Evolutionary conservation across 2,329 filamentous ascomycete species (phyloP).

Genomic region (Fusarium fujikuroi): DNA sequence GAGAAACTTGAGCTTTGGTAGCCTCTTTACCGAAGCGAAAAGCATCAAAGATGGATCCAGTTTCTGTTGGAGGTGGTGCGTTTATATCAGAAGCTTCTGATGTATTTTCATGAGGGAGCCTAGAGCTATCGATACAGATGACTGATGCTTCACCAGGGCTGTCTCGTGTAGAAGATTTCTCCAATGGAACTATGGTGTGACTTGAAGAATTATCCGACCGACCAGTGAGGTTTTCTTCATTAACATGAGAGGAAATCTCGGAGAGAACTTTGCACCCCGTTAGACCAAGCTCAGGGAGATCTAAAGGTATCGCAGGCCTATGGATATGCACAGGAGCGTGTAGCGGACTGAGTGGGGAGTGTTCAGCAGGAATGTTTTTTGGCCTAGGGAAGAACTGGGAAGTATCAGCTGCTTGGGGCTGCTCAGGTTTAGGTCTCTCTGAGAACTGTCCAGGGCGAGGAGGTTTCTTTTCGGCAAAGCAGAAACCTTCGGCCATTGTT

Average conservation of each 20-base stretch:
- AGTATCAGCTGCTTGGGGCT: background rate
- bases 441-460: conserved; percentile 40
- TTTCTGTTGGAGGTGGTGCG: background rate
- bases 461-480: conserved; percentile 31
- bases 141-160: background rate
- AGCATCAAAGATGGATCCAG: background rate
- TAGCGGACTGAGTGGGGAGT: background rate
- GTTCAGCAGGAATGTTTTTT: background rate
- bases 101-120: background rate
- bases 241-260: background rate
- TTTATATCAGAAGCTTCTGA: background rate
- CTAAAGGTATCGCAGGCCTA: conserved; percentile 12
- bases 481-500: conserved; percentile 40
- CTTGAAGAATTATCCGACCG: background rate
- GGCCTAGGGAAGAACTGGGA: background rate
- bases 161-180: background rate
- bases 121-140: background rate
- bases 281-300: conserved; percentile 34
- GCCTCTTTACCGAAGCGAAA: background rate
- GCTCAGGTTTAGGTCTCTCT: conserved; percentile 22
- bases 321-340: background rate
- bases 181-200: background rate
- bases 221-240: background rate
- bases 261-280: background rate
- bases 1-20: background rate